A percentile compares a stretch with the other conserved stretches of the same genome.
These are phyloP conservation scores for Podospora appendiculata DNA, from an alignment of 495 filamentous ascomycete genomes.

Conservation along the genomic window DNA sequence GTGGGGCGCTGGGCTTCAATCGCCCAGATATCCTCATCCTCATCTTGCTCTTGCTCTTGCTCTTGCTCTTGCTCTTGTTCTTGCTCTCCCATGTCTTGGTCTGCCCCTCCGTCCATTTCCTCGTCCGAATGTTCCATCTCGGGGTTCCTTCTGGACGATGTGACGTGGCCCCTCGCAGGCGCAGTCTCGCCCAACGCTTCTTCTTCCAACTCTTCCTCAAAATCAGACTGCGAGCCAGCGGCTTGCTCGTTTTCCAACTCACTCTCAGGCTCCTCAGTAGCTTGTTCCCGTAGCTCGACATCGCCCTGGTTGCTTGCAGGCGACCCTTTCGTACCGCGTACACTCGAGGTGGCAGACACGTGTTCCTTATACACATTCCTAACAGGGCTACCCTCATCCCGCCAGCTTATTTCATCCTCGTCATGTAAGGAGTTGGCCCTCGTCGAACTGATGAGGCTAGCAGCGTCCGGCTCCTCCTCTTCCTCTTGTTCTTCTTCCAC, in stretches of 20 bases:
- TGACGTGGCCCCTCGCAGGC: too few relatives aligned
- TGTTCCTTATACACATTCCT: neutral
- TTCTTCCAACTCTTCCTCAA: neutral
- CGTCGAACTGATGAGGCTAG: constrained; percentile 16
- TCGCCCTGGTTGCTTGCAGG: constrained; percentile 6
- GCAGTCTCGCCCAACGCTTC: neutral
- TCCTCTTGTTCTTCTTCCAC: neutral
- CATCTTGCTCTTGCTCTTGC: constrained; percentile 17
- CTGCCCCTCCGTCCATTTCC: constrained; percentile 16
- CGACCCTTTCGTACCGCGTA: constrained; percentile 2
- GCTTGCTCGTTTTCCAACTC: neutral
- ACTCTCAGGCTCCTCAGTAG: neutral
- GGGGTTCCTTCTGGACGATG: too few relatives aligned
- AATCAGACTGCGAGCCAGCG: neutral
- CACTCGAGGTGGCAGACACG: constrained; percentile 3
- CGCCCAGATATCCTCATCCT: constrained; percentile 40
- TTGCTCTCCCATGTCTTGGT: constrained; percentile 14
- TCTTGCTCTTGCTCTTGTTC: neutral
- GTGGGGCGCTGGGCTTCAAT: constrained; percentile 34
- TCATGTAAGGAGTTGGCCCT: constrained; percentile 8
- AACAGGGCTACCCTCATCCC: constrained; percentile 8
- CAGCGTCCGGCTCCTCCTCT: constrained; percentile 1
- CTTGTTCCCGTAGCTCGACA: constrained; percentile 2
- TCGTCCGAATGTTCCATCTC: constrained; percentile 5
- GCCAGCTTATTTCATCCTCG: constrained; percentile 28